These are phyloP conservation scores for Saccharomycopsis fermentans DNA, from an alignment of 805 yeast species.

Conservation along the genomic window DNA sequence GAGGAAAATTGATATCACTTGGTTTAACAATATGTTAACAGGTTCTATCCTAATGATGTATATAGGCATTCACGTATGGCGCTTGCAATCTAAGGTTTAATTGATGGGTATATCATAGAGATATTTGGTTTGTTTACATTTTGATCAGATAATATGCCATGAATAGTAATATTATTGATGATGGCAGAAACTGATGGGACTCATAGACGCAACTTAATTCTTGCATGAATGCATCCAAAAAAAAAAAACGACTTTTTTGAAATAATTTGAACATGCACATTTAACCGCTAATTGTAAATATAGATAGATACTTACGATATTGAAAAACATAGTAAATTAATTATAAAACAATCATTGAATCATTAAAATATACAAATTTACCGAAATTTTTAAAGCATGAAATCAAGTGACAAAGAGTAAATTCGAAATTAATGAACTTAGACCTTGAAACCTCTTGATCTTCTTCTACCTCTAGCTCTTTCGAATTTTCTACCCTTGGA, in stretches of 20 bases:
- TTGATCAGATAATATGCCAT: background rate
- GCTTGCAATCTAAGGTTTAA: background rate
- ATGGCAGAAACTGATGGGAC: background rate
- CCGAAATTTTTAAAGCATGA: background rate
- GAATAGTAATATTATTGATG: background rate
- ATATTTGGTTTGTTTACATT: background rate
- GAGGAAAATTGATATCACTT: too few relatives aligned
- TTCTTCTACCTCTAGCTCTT: slow-evolving; percentile 99
- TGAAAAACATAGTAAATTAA: background rate
- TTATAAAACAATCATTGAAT: background rate
- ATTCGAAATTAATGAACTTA: slow-evolving; percentile 32
- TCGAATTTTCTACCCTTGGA: slow-evolving; percentile 99
- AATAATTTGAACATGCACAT: too few relatives aligned
- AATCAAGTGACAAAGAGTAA: background rate
- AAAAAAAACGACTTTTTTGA: too few relatives aligned
- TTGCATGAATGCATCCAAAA: too few relatives aligned
- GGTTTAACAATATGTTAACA: too few relatives aligned
- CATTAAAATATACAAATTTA: slow-evolving; percentile 1
- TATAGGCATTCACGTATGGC: background rate
- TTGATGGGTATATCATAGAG: background rate
- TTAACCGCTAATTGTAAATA: too few relatives aligned
- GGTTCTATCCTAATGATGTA: too few relatives aligned
- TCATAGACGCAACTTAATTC: background rate
- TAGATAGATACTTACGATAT: background rate
- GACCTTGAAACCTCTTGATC: slow-evolving; percentile 99